Conservation (phyloP, 306 rosid species). For the Cicer cuneatum region DNA sequence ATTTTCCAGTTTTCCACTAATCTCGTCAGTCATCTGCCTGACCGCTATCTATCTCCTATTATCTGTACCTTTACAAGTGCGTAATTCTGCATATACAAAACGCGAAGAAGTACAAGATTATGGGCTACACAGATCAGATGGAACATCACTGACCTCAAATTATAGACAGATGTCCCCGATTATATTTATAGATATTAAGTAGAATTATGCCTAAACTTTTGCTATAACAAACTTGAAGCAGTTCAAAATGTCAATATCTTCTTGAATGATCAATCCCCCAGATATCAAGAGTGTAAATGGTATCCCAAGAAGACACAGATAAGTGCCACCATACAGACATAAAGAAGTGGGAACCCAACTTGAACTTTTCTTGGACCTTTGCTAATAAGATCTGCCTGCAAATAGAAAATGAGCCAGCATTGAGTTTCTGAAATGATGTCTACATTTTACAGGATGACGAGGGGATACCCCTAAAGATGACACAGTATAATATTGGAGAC, state of each 20-base stretch:
- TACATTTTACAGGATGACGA: neutral
- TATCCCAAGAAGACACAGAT: conserved; percentile 70
- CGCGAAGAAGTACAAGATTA: conserved; percentile 28
- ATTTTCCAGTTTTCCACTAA: conserved; percentile 36
- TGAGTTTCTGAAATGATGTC: conserved; percentile 33
- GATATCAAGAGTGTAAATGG: conserved; percentile 57
- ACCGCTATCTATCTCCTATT: conserved; percentile 31
- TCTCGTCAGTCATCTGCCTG: conserved; percentile 18
- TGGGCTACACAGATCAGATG: conserved; percentile 31
- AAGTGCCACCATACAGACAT: conserved; percentile 83
- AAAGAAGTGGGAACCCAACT: conserved; percentile 79
- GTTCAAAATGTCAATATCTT: conserved; percentile 45
- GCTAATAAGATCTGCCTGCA: conserved; percentile 67
- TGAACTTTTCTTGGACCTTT: conserved; percentile 60
- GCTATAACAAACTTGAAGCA: conserved; percentile 42
- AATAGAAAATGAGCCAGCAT: conserved; percentile 22
- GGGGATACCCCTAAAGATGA: conserved; percentile 18
- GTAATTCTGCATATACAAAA: conserved; percentile 48
- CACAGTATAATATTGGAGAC: neutral
- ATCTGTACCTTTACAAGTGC: conserved; percentile 43
- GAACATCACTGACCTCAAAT: conserved; percentile 36
- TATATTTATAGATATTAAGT: conserved; percentile 25
- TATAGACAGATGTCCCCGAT: conserved; percentile 36
- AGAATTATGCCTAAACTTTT: conserved; percentile 47
- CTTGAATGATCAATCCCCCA: conserved; percentile 20